Evolutionary conservation across 352 stramenopile species (phyloP).

Genomic region (Phytophthora ohioensis): DNA sequence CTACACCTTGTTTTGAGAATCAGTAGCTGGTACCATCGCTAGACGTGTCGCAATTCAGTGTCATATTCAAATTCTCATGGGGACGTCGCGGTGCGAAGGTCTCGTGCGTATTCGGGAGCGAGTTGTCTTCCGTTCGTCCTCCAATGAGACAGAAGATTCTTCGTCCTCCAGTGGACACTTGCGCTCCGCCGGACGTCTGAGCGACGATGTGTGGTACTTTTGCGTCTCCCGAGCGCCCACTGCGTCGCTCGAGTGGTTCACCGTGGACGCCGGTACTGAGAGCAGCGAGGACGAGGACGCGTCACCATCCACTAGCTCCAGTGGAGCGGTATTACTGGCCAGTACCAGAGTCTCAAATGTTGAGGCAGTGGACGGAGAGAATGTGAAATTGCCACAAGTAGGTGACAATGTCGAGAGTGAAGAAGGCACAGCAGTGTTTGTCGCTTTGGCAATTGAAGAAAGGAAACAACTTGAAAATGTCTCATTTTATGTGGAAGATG

Average conservation of each 20-base stretch:
- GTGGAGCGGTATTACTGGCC: constrained; percentile 40
- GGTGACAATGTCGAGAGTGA: constrained; percentile 3
- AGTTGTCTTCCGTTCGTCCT: constrained; percentile 27
- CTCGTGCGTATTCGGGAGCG: constrained; percentile 57
- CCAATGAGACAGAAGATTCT: constrained; percentile 13
- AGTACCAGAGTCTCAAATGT: constrained; percentile 51
- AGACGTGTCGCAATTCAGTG: constrained; percentile 11
- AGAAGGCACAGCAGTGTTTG: constrained; percentile 16
- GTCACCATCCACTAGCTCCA: constrained; percentile 5
- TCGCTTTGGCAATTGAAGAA: constrained; percentile 24
- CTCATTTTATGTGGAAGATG: constrained; percentile 61
- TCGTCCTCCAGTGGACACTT: constrained; percentile 14
- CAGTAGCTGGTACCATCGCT: not conserved
- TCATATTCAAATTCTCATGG: constrained; percentile 16
- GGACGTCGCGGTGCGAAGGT: constrained; percentile 38
- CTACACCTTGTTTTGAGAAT: not conserved
- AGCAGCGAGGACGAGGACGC: constrained; percentile 39
- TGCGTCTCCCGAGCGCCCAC: constrained; percentile 36
- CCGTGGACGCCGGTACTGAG: constrained; percentile 42
- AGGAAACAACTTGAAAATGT: constrained; percentile 46
- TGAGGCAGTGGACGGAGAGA: constrained; percentile 51
- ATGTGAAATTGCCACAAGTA: constrained; percentile 31
- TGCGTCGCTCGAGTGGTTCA: constrained; percentile 52
- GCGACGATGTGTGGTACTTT: constrained; percentile 63
- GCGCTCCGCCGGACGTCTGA: constrained; percentile 29